Percentiles rank a stretch among this genome's conserved stretches.
Conservation (phyloP, 106 monocot genomes). For the Narthecium ossifragum region DNA sequence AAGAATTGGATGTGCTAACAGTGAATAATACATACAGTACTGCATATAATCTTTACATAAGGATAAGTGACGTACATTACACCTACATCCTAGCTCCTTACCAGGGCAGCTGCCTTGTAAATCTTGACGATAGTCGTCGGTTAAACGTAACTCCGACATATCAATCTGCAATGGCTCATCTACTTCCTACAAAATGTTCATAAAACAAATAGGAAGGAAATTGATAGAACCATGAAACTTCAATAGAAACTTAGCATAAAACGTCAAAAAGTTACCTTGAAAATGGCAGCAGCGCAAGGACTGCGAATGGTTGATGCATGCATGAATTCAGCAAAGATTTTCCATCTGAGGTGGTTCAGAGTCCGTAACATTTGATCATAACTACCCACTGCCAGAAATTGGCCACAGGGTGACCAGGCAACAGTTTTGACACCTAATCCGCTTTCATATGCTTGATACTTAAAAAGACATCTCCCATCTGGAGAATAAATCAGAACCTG, state of each 20-base stretch:
- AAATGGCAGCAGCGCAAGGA: conserved; percentile 62
- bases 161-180: conserved; percentile 79
- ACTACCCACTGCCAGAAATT: conserved; percentile 92
- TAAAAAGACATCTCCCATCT: conserved; percentile 93
- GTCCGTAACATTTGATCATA: conserved; percentile 82
- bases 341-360: conserved; percentile 91
- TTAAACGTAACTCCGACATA: conserved; percentile 69
- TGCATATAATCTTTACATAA: too few species aligned
- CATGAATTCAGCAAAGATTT: conserved; percentile 85
- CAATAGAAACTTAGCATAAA: too few species aligned
- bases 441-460: conserved; percentile 96
- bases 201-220: conserved; percentile 4
- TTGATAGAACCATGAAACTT: not conserved
- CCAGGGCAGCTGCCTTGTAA: conserved; percentile 49
- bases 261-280: conserved; percentile 36
- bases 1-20: too few species aligned
- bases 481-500: conserved; percentile 99
- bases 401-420: conserved; percentile 96
- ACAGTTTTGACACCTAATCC: conserved; percentile 94
- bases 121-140: conserved; percentile 36
- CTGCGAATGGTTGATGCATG: conserved; percentile 52
- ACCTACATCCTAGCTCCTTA: conserved; percentile 22
- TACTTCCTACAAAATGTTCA: conserved; percentile 60
- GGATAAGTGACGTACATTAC: too few species aligned
- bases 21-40: too few species aligned